A percentile compares a stretch with the other conserved stretches of the same genome.
Evolutionary conservation across 2,329 filamentous ascomycete species (phyloP).

Genomic region (Arthrobotrys sinensis): DNA sequence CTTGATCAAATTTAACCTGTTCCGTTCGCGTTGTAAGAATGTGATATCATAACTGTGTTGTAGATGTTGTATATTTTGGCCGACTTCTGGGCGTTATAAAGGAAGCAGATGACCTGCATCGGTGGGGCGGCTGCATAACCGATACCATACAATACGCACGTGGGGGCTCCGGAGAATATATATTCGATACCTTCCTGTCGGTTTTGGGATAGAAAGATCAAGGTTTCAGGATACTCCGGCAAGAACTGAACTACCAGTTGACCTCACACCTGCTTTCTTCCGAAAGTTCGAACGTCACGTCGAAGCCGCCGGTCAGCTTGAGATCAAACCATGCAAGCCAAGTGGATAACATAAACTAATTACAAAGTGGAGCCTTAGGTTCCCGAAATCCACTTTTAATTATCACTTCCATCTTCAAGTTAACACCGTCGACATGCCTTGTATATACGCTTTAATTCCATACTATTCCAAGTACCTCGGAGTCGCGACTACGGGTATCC

Average conservation of each 20-base stretch:
- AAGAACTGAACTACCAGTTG: no score
- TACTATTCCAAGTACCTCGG: constrained; percentile 24
- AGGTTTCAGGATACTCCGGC: no score
- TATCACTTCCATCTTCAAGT: neutral
- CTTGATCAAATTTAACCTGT: constrained; percentile 2
- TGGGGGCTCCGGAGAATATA: neutral
- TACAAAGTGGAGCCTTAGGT: no score
- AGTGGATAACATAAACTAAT: no score
- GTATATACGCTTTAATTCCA: constrained; percentile 3
- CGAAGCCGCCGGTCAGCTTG: no score
- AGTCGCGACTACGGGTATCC: constrained; percentile 43
- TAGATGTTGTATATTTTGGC: constrained; percentile 26
- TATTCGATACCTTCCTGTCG: no score
- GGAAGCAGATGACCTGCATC: neutral
- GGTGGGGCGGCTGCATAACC: neutral
- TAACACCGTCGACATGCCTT: constrained; percentile 1
- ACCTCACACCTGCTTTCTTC: no score
- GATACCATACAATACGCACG: neutral
- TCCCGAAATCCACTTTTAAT: no score
- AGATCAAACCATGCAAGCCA: no score
- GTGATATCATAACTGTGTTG: constrained; percentile 5
- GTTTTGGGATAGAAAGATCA: no score
- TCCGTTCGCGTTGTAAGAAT: neutral
- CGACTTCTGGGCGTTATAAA: neutral
- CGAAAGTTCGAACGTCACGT: no score